Percentiles rank a stretch among this genome's conserved stretches.
These are phyloP conservation scores for Scalesia atractyloides DNA, from an alignment of 129 eudicot genomes.

Conservation along the genomic window DNA sequence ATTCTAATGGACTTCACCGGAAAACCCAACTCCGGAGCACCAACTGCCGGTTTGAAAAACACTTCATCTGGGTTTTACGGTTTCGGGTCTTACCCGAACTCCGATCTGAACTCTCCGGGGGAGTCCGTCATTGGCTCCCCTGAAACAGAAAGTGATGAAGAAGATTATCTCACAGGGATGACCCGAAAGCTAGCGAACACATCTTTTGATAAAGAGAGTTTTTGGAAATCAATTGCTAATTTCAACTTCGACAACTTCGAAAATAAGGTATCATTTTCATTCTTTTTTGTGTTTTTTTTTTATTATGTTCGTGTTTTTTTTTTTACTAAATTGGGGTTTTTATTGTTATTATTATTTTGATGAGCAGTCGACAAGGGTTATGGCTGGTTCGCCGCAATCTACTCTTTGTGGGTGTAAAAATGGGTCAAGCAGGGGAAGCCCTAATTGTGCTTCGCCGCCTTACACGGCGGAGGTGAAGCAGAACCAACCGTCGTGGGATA, in stretches of 20 bases:
- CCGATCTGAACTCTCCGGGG: constrained; percentile 67
- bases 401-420: constrained; percentile 59
- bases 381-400: constrained; percentile 85
- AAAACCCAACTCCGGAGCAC: constrained; percentile 5
- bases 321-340: neutral
- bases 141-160: constrained; percentile 87
- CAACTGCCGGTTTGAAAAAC: neutral
- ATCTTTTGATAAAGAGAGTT: constrained; percentile 33
- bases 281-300: neutral
- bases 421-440: constrained; percentile 71
- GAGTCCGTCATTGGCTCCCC: constrained; percentile 66
- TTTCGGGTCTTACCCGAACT: constrained; percentile 35
- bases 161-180: constrained; percentile 52
- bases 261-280: constrained; percentile 40
- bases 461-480: constrained; percentile 26
- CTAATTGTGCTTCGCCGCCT: constrained; percentile 52
- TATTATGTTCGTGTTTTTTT: neutral
- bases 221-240: constrained; percentile 30
- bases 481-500: constrained; percentile 45
- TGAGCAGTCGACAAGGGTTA: constrained; percentile 39
- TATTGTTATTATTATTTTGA: neutral
- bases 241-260: constrained; percentile 24
- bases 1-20: constrained; percentile 40
- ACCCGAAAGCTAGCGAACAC: constrained; percentile 37
- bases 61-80: constrained; percentile 9